These are phyloP conservation scores for Nakaseomyces delphensis DNA, from an alignment of 1,139 yeast species.

Conservation along the genomic window DNA sequence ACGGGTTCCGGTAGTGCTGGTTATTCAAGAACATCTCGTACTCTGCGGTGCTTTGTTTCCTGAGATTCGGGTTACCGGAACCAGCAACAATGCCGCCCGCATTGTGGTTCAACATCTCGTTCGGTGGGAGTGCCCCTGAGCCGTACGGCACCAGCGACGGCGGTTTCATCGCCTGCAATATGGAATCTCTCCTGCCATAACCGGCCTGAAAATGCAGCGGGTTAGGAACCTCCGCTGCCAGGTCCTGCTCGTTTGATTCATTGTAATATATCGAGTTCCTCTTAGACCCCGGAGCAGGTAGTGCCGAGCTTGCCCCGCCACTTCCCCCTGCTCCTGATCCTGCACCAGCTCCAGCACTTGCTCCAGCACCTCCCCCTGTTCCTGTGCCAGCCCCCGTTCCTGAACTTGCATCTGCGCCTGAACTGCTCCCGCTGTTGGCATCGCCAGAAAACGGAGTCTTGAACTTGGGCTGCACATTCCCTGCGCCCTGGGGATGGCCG, in stretches of 20 bases:
- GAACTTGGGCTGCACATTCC: conserved; percentile 17
- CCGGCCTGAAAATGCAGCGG: conserved; percentile 5
- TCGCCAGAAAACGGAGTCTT: conserved; percentile 30
- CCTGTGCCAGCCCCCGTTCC: background rate
- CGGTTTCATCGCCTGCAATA: conserved; percentile 2
- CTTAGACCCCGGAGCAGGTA: conserved; percentile 2
- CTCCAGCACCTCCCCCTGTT: background rate
- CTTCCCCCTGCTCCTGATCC: background rate
- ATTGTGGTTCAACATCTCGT: conserved; percentile 13
- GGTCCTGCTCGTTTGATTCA: background rate
- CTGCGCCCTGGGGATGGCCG: too few relatives aligned
- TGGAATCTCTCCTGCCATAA: conserved; percentile 1
- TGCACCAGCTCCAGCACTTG: background rate
- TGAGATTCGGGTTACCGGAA: background rate
- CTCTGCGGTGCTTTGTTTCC: background rate
- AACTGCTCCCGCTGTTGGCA: background rate
- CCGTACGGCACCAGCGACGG: conserved; percentile 5
- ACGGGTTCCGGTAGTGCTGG: conserved; percentile 1
- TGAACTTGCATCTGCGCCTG: background rate
- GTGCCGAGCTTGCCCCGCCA: background rate
- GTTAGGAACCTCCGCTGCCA: background rate
- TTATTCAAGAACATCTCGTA: conserved; percentile 5
- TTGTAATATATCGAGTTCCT: conserved; percentile 1
- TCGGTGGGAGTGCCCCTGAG: conserved; percentile 11
- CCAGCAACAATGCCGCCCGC: conserved; percentile 6